Evolutionary conservation across 108 stramenopile species (phyloP), one percentile per base, ranked within the genome.

Genomic region (Aurantiochytrium sp.): DNA sequence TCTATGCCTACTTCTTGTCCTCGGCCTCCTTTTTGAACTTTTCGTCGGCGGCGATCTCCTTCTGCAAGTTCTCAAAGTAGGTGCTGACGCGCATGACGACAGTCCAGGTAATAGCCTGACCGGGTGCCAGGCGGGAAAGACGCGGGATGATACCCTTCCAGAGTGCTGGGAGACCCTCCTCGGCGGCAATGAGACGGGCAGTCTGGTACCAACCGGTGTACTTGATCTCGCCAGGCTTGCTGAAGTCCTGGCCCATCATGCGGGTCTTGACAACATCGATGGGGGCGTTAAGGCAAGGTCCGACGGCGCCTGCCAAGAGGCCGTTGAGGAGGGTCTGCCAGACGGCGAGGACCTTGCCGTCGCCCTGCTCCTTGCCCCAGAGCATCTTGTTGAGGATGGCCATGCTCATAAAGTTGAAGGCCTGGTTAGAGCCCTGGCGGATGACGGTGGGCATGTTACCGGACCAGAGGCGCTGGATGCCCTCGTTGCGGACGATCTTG

Each of bases 401-500:
- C 92, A 98, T 98, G 18, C 89, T 95, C 5, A 97, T 97, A 90
- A 99, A 99, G 91, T 99, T 99, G 73, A 98, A 97, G 5, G 98
- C 98, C 91, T 99, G 98, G 92, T 99, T 99, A 94, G 96, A 97
- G 10, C 98, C 98, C 92, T 99, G 98, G 55, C 98, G 94, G 71
- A 98, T 87, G 95, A 97, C 97, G 51, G 98, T 99, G 51, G 98
- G 98, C 6, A 97, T 95, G 21, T 93, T 87, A 23, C 94, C 93
- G 91, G 98, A 98, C 96, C 94, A 91, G 51, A 91, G 49, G 44
- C 88, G 69, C 44, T 69, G 28, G 25, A 95, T 60, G 18, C 97
- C 98, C 95, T 99, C 98, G 90, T 99, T 97, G 72, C 92, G 92
- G 5, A 95, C 95, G 59, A 99, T 96, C 4, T 95, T 90, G 16